Base-by-base conservation (phyloP, 108 stramenopile species). In the Skeletonema tropicum region DNA sequence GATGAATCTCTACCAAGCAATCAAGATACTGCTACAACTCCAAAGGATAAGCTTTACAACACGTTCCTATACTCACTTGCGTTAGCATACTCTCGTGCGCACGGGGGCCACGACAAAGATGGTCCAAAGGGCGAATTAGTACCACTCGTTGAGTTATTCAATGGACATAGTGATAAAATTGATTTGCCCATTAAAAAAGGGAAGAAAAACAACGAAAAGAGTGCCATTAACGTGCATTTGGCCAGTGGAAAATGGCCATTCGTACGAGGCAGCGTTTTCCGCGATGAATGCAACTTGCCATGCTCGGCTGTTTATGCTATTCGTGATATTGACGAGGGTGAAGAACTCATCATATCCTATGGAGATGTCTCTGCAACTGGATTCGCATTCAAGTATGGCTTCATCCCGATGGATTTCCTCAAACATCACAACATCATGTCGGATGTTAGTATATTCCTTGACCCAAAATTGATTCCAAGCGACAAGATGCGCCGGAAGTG, bases 241-340 rank as follows among this genome's bases (percentile, higher is more conserved):
- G 62, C 6, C 61, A 36, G 29, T 12, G 70, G 70, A 3, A 64
- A 64, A 14, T 70, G 70, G 70, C 70, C 70, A 29, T 70, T 70
- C 70, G 0, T 70, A 8, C 70, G 62, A 14, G 70, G 70, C 3
- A n/a, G 12, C 6, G 3, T 36, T 1, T 70, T 25, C 32, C 61
- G 60, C 25, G 31, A 70, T 64, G 49, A 49, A 6, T 70, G 70
- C 25, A 70, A 70, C 32, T 60, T 70, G 6, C n/a, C 7, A 23
- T 62, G 60, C 10, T 63, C 61, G 8, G 60, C 70, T 15, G 48
- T 70, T 14, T 62, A 15, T 4, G 49, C 70, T 4, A 11, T 5
- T 11, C 49, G 70, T 30, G 60, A 62, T 23, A 26, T 70, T 23
- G 35, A 63, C 8, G 62, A 15, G 8, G 70, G 70, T 21, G 49